Conservation (phyloP, 768 basidiomycete genomes). For the Xerocomus brunneocitrinus region DNA sequence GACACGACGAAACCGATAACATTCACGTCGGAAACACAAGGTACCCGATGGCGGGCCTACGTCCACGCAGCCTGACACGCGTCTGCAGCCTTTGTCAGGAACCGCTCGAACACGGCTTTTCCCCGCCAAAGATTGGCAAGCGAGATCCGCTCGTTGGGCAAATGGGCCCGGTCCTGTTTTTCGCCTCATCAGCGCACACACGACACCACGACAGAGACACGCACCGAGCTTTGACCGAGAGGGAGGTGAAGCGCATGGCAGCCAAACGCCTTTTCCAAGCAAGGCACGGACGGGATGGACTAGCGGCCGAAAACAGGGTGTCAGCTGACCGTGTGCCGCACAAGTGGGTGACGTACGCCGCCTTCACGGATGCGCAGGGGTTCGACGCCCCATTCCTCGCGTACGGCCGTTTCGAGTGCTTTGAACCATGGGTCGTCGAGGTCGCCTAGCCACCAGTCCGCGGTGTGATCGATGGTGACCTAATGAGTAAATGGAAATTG, state of each 20-base stretch:
- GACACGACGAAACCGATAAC: background rate
- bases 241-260: slow-evolving; percentile 92
- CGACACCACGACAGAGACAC: slow-evolving; percentile 20
- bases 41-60: background rate
- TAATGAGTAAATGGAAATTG: slow-evolving; percentile 23
- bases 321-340: background rate
- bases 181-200: background rate
- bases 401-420: slow-evolving; percentile 76
- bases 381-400: slow-evolving; percentile 81
- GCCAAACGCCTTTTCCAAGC: slow-evolving; percentile 85
- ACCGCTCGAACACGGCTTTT: slow-evolving; percentile 72
- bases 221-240: slow-evolving; percentile 84
- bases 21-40: background rate
- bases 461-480: slow-evolving; percentile 77
- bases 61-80: background rate
- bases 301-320: slow-evolving; percentile 24
- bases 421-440: slow-evolving; percentile 83
- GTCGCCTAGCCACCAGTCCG: slow-evolving; percentile 96
- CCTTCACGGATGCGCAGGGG: slow-evolving; percentile 91
- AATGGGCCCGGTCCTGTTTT: slow-evolving; percentile 79
- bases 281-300: slow-evolving; percentile 94
- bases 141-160: slow-evolving; percentile 90
- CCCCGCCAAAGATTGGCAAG: slow-evolving; percentile 76
- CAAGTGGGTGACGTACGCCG: slow-evolving; percentile 54
- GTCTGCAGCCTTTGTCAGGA: slow-evolving; percentile 53